Conservation (phyloP, 768 basidiomycete species). For the Lactifluus pinguis region DNA sequence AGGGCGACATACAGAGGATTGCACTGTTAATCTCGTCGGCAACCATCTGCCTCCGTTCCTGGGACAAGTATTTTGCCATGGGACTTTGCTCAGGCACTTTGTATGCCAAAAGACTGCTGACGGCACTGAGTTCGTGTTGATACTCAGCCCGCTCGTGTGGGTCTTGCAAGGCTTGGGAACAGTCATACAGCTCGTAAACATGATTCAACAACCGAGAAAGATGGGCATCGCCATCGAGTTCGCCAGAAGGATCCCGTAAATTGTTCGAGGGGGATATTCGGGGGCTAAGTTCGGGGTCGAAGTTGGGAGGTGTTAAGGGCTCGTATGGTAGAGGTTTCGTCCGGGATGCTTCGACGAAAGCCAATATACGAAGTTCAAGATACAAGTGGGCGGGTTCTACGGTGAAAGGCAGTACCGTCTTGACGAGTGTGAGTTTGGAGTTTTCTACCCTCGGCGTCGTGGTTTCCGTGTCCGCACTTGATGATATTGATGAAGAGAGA, state of each 20-base stretch:
- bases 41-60: slow-evolving; percentile 68
- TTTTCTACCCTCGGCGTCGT: slow-evolving; percentile 11
- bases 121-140: slow-evolving; percentile 60
- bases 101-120: slow-evolving; percentile 78
- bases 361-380: slow-evolving; percentile 80
- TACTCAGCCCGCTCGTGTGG: slow-evolving; percentile 52
- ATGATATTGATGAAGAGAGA: slow-evolving; percentile 27
- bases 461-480: background rate
- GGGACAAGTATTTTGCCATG: slow-evolving; percentile 64
- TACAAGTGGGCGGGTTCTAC: slow-evolving; percentile 65
- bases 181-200: slow-evolving; percentile 59
- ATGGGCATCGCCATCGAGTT: slow-evolving; percentile 30
- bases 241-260: slow-evolving; percentile 23
- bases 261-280: slow-evolving; percentile 14
- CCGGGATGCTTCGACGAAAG: slow-evolving; percentile 80
- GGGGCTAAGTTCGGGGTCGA: slow-evolving; percentile 14
- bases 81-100: slow-evolving; percentile 68
- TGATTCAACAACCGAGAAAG: slow-evolving; percentile 43
- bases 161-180: slow-evolving; percentile 47
- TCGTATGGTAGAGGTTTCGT: slow-evolving; percentile 52
- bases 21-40: slow-evolving; percentile 86
- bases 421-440: slow-evolving; percentile 28
- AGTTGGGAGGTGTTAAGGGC: slow-evolving; percentile 3
- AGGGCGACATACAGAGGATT: slow-evolving; percentile 56
- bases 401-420: slow-evolving; percentile 52